Percentiles rank a stretch among this genome's conserved stretches.
Conservation (phyloP, 306 rosid species). For the Arachis stenosperma region DNA sequence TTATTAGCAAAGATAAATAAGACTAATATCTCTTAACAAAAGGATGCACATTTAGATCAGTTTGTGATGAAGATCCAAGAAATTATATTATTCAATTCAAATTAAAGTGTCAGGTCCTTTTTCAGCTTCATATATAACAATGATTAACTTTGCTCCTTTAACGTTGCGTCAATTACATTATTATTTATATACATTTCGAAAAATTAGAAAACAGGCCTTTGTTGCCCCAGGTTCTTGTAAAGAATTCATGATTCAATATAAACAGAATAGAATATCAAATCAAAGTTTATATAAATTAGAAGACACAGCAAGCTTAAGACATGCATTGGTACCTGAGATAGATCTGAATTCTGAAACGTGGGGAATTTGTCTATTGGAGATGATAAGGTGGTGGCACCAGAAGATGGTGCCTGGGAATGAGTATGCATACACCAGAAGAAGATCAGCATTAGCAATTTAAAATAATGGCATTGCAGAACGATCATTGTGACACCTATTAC, state of each 20-base stretch:
- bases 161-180: too few species aligned
- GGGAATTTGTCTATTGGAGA: background rate
- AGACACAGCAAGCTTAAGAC: background rate
- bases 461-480: background rate
- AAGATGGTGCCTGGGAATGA: constrained; percentile 34
- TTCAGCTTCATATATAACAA: too few species aligned
- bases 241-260: background rate
- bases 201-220: too few species aligned
- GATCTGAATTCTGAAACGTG: constrained; percentile 1
- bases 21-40: too few species aligned
- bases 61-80: background rate
- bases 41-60: background rate
- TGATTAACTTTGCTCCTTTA: too few species aligned
- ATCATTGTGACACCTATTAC: constrained; percentile 16
- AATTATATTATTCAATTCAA: too few species aligned
- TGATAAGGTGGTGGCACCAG: constrained; percentile 34
- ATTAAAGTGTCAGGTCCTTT: too few species aligned
- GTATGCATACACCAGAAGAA: background rate
- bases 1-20: background rate
- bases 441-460: background rate
- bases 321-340: constrained; percentile 29
- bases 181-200: too few species aligned
- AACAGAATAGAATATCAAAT: background rate
- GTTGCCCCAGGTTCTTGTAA: background rate
- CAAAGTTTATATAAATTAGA: constrained; percentile 16